Percentiles rank a stretch among this genome's conserved stretches.
Conservation (phyloP, 805 yeast species). For the Kodamaea restingae region DNA sequence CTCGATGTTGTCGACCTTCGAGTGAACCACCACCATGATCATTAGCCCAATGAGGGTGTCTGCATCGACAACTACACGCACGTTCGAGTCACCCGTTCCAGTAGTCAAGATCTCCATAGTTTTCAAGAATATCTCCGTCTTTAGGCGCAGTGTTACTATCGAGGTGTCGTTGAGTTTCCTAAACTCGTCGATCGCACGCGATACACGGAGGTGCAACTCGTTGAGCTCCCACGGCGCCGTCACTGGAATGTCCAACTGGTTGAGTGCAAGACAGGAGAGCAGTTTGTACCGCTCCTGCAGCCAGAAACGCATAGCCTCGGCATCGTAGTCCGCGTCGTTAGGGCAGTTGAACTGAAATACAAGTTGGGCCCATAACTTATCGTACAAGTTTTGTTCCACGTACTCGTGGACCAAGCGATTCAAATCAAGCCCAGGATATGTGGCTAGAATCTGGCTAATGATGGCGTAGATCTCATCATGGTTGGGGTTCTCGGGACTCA, state of each 20-base stretch:
- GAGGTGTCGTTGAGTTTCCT: slow-evolving; percentile 40
- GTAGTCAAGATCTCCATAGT: slow-evolving; percentile 52
- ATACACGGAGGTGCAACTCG: slow-evolving; percentile 37
- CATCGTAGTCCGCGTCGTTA: slow-evolving; percentile 20
- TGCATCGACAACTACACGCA: slow-evolving; percentile 55
- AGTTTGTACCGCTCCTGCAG: slow-evolving; percentile 29
- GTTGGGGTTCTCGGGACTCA: slow-evolving; percentile 31
- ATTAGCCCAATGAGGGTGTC: slow-evolving; percentile 74
- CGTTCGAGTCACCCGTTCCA: slow-evolving; percentile 2
- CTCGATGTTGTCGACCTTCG: slow-evolving; percentile 55
- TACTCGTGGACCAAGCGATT: slow-evolving; percentile 60
- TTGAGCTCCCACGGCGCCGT: slow-evolving; percentile 38
- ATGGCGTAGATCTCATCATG: slow-evolving; percentile 32
- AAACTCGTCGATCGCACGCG: slow-evolving; percentile 50
- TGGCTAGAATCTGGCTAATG: slow-evolving; percentile 25
- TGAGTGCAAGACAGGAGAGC: slow-evolving; percentile 41
- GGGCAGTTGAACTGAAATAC: slow-evolving; percentile 30
- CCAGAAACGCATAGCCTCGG: slow-evolving; percentile 24
- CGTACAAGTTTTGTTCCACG: slow-evolving; percentile 66
- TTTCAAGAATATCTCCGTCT: slow-evolving; percentile 45
- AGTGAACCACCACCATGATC: slow-evolving; percentile 63
- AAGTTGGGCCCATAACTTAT: slow-evolving; percentile 57
- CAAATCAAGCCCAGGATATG: slow-evolving; percentile 43
- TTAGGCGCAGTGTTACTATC: slow-evolving; percentile 40
- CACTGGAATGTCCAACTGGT: slow-evolving; percentile 47